Conservation (phyloP, 805 yeast species). For the Wickerhamiella occidentalis region DNA sequence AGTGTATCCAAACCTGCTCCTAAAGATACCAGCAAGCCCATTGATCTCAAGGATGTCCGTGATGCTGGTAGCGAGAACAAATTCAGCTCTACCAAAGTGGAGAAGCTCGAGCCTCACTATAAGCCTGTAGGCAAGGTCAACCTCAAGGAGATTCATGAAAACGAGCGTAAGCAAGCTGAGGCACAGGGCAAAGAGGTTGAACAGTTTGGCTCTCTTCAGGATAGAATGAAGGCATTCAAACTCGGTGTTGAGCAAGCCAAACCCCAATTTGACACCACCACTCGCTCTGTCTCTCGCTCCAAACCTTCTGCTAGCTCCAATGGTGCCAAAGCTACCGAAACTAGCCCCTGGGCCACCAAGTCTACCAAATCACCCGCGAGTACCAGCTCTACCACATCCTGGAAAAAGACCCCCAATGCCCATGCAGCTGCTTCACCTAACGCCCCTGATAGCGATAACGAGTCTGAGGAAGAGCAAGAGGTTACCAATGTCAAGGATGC, state of each 20-base stretch:
- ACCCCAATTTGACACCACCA: constrained; percentile 27
- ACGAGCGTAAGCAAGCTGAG: constrained; percentile 23
- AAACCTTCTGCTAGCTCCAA: neutral
- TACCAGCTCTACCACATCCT: constrained; percentile 19
- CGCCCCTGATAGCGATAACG: neutral
- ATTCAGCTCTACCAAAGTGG: constrained; percentile 26
- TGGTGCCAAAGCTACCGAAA: constrained; percentile 19
- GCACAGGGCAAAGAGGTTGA: constrained; percentile 16
- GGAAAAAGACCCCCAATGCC: constrained; percentile 56
- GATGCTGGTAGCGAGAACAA: constrained; percentile 22
- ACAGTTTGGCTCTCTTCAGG: constrained; percentile 19
- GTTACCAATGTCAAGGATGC: constrained; percentile 16
- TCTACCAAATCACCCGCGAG: neutral
- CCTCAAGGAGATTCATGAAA: constrained; percentile 33
- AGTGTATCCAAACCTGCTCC: constrained; percentile 4
- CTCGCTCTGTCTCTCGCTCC: constrained; percentile 8
- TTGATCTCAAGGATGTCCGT: constrained; percentile 26
- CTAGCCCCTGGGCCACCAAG: constrained; percentile 11
- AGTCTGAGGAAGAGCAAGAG: constrained; percentile 14
- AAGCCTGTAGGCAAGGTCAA: constrained; percentile 55
- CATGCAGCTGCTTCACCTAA: constrained; percentile 13
- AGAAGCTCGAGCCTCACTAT: constrained; percentile 37
- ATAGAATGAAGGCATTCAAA: constrained; percentile 25
- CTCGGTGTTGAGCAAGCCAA: constrained; percentile 19
- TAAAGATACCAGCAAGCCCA: constrained; percentile 27